A percentile compares a stretch with the other conserved stretches of the same genome.
These are phyloP conservation scores for Omphalea diandra DNA, from an alignment of 441 rosid genomes.

Conservation along the genomic window DNA sequence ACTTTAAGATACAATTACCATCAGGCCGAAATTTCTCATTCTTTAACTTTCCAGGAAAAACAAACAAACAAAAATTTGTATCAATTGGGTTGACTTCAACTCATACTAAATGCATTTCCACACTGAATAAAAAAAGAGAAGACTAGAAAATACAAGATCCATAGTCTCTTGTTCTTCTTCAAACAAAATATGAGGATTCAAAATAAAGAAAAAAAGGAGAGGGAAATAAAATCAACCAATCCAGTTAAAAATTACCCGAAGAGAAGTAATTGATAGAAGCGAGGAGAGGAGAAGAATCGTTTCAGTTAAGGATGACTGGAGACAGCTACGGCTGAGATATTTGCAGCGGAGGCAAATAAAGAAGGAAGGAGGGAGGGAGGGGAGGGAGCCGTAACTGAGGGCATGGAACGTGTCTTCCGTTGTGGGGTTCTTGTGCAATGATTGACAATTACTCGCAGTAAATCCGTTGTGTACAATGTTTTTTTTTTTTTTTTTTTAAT, in stretches of 20 bases:
- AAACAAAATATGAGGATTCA: neutral
- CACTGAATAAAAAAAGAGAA: neutral
- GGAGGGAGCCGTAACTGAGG: neutral
- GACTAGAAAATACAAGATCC: neutral
- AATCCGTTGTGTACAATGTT: too few relatives aligned
- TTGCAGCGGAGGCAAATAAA: neutral
- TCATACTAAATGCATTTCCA: neutral
- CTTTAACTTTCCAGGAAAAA: neutral
- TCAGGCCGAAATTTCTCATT: neutral
- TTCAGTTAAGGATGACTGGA: neutral
- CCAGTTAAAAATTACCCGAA: neutral
- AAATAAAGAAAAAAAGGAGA: too few relatives aligned
- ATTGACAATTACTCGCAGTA: too few relatives aligned
- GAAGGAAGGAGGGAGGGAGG: neutral
- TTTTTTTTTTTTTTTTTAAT: too few relatives aligned
- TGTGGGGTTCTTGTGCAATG: slow-evolving; percentile 1
- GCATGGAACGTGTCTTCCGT: neutral
- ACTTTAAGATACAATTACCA: neutral
- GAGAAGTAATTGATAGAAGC: neutral
- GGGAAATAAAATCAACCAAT: neutral
- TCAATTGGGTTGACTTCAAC: neutral
- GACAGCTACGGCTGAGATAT: too few relatives aligned
- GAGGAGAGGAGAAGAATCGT: neutral
- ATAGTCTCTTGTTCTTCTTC: neutral
- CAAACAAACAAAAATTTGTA: neutral